A percentile compares a stretch with the other conserved stretches of the same genome.
These are phyloP conservation scores for Termitomyces sp. DNA, from an alignment of 768 basidiomycete genomes.

Conservation along the genomic window DNA sequence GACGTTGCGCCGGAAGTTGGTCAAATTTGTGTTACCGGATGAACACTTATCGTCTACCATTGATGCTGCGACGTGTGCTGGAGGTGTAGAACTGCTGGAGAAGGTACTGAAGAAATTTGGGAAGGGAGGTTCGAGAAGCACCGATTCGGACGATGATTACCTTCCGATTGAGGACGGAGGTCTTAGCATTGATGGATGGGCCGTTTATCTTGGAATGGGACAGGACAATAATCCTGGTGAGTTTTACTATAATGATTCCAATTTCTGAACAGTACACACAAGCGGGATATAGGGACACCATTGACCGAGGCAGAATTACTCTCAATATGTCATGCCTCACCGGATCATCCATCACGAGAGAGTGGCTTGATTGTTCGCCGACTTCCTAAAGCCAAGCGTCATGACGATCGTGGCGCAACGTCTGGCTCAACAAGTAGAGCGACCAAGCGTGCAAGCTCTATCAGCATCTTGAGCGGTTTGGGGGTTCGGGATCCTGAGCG, in stretches of 20 bases:
- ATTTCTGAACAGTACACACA: neutral
- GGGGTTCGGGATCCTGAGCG: conserved; percentile 81
- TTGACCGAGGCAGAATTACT: conserved; percentile 81
- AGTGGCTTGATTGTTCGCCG: conserved; percentile 74
- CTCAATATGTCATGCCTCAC: conserved; percentile 77
- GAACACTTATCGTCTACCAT: conserved; percentile 76
- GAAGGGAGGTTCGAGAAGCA: conserved; percentile 48
- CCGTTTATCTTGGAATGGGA: conserved; percentile 68
- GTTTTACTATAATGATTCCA: conserved; percentile 18
- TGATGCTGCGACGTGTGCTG: conserved; percentile 75
- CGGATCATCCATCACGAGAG: conserved; percentile 76
- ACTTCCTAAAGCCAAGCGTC: conserved; percentile 37
- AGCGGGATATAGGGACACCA: conserved; percentile 51
- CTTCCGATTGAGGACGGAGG: conserved; percentile 72
- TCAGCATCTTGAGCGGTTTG: conserved; percentile 91
- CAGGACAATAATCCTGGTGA: conserved; percentile 50
- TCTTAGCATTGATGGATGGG: conserved; percentile 87
- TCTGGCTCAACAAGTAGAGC: conserved; percentile 38
- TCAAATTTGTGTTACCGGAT: conserved; percentile 86
- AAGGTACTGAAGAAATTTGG: conserved; percentile 89
- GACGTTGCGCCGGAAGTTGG: conserved; percentile 76
- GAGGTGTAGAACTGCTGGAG: conserved; percentile 84
- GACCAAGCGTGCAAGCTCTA: conserved; percentile 89
- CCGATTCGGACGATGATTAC: conserved; percentile 45
- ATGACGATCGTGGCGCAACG: conserved; percentile 38